Percentiles rank a stretch among this genome's conserved stretches.
Evolutionary conservation across 345 rosid genomes (phyloP).

Genomic region (Salix brachista): DNA sequence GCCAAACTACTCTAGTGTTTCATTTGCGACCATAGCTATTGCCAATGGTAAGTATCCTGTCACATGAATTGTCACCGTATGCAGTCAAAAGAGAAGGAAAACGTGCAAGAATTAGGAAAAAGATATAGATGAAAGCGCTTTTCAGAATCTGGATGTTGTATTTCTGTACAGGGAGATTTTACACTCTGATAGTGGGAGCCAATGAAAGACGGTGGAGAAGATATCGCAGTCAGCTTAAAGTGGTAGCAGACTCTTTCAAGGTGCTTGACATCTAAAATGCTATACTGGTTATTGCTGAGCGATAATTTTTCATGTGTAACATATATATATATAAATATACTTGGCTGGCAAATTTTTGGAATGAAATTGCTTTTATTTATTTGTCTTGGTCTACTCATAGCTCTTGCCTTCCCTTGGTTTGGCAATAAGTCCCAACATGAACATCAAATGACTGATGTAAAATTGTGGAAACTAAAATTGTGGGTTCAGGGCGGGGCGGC

Average conservation of each 20-base stretch:
- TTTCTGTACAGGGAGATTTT: background rate
- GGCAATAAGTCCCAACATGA: background rate
- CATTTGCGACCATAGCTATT: conserved; percentile 72
- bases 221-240: background rate
- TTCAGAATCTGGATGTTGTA: background rate
- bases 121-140: background rate
- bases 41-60: background rate
- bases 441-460: background rate
- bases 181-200: conserved; percentile 21
- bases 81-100: background rate
- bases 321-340: background rate
- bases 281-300: background rate
- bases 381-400: too few relatives aligned
- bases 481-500: background rate
- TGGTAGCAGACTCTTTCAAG: conserved; percentile 19
- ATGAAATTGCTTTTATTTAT: background rate
- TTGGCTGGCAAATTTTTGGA: too few relatives aligned
- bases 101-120: background rate
- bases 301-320: background rate
- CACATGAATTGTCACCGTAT: background rate
- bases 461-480: background rate
- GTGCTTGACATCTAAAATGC: conserved; percentile 7
- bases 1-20: conserved; percentile 55
- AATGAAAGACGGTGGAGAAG: conserved; percentile 21
- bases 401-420: background rate